A percentile compares a stretch with the other conserved stretches of the same genome.
phyloP scores from a whole-genome alignment of 2,329 filamentous ascomycete species.

The Apiospora arundinis region DNA sequence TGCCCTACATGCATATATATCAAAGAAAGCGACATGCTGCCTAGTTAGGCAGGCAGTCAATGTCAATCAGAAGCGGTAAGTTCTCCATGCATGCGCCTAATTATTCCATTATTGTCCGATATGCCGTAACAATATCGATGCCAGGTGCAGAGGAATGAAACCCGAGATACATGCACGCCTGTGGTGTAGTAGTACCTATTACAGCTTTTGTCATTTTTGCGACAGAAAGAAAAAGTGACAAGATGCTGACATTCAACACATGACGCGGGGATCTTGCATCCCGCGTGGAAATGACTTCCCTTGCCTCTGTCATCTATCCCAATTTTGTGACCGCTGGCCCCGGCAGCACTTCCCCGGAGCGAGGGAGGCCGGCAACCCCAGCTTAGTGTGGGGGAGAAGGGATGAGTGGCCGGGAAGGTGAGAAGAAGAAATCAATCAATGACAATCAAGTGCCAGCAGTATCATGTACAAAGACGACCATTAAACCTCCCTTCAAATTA shows the following conservation, averaged over 20 bases:
- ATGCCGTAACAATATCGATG: not conserved
- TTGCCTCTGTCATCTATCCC: conserved; percentile 13
- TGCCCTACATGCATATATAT: not conserved
- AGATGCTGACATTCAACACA: not conserved
- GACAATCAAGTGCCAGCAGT: not conserved
- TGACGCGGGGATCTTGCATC: conserved; percentile 14
- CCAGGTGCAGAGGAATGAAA: not conserved
- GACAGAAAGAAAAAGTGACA: not conserved
- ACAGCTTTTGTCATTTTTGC: not conserved
- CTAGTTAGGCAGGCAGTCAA: not conserved
- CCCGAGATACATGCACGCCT: not conserved
- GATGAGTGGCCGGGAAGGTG: not conserved
- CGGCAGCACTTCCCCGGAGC: conserved; percentile 14
- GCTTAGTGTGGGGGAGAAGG: conserved; percentile 18
- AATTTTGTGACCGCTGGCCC: not conserved
- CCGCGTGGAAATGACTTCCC: conserved; percentile 16
- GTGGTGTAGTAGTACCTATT: not conserved
- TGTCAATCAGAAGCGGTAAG: conserved; percentile 1
- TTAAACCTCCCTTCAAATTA: not conserved
- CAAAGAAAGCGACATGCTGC: not conserved
- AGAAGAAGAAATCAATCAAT: not conserved
- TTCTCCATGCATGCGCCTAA: not conserved
- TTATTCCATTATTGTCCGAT: not conserved
- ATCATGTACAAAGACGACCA: not conserved
- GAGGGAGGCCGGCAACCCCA: conserved; percentile 2